Conservation (phyloP, 495 filamentous ascomycete genomes). For the Rhypophila decipiens region DNA sequence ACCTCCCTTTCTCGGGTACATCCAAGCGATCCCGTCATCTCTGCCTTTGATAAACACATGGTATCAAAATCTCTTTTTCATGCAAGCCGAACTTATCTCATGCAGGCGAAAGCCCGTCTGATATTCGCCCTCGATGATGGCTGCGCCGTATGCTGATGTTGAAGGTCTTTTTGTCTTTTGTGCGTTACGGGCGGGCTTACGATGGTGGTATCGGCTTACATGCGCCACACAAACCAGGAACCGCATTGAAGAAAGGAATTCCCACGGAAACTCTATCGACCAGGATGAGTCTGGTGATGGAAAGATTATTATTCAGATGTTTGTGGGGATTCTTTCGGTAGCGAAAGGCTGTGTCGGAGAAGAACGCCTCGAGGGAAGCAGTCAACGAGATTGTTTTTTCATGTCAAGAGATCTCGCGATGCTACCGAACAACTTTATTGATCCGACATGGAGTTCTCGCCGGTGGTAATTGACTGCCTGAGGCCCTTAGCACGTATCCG, state of each 20-base stretch:
- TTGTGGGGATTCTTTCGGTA: too few relatives aligned
- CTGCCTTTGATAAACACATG: neutral
- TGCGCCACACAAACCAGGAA: neutral
- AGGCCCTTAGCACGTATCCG: too few relatives aligned
- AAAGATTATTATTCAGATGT: too few relatives aligned
- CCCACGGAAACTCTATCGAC: too few relatives aligned
- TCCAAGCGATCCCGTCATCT: too few relatives aligned
- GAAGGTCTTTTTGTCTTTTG: neutral
- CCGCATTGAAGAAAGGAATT: neutral
- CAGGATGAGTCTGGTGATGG: too few relatives aligned
- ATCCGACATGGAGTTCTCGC: too few relatives aligned
- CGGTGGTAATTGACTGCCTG: too few relatives aligned
- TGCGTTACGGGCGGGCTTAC: too few relatives aligned
- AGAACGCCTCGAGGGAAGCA: neutral
- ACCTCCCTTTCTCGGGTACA: neutral
- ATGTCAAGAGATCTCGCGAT: too few relatives aligned
- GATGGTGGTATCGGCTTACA: neutral
- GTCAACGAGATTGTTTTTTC: neutral
- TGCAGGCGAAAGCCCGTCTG: too few relatives aligned
- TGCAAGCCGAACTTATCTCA: neutral
- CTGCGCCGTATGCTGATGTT: neutral
- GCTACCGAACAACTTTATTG: too few relatives aligned
- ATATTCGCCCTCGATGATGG: neutral
- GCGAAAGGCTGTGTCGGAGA: neutral
- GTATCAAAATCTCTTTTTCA: neutral